phyloP scores from a whole-genome alignment of 495 filamentous ascomycete species.

The Astrothelium macrocarpum region DNA sequence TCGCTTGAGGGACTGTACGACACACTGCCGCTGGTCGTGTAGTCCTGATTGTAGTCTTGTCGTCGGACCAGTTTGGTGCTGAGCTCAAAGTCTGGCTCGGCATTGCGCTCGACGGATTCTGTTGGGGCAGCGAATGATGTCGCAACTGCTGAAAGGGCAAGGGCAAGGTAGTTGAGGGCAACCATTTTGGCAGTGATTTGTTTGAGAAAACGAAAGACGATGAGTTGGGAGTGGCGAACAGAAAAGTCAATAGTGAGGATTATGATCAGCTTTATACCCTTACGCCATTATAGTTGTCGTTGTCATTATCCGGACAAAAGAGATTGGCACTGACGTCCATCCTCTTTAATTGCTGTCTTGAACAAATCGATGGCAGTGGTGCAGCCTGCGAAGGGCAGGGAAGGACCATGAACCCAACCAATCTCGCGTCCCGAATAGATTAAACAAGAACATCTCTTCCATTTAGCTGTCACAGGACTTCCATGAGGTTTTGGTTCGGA shows the following conservation, averaged over 20 bases:
- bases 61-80: conserved; percentile 24
- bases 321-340: neutral
- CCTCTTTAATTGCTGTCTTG: neutral
- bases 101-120: conserved; percentile 12
- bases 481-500: neutral
- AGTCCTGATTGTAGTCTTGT: conserved; percentile 35
- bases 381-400: no score
- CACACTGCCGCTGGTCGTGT: conserved; percentile 31
- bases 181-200: neutral
- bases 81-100: conserved; percentile 25
- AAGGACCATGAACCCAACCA: no score
- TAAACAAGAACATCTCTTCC: neutral
- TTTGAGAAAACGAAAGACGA: neutral
- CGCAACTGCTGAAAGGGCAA: conserved; percentile 20
- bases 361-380: neutral
- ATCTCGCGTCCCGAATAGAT: neutral
- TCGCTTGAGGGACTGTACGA: conserved; percentile 22
- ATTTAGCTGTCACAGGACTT: neutral
- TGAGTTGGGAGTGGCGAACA: neutral
- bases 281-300: neutral
- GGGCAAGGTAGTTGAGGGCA: conserved; percentile 14
- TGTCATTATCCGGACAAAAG: neutral
- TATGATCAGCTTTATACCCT: neutral
- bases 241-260: neutral
- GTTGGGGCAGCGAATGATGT: conserved; percentile 20